Evolutionary conservation across 1,284 basidiomycete species (phyloP).

Genomic region (Albatrellus sp.): DNA sequence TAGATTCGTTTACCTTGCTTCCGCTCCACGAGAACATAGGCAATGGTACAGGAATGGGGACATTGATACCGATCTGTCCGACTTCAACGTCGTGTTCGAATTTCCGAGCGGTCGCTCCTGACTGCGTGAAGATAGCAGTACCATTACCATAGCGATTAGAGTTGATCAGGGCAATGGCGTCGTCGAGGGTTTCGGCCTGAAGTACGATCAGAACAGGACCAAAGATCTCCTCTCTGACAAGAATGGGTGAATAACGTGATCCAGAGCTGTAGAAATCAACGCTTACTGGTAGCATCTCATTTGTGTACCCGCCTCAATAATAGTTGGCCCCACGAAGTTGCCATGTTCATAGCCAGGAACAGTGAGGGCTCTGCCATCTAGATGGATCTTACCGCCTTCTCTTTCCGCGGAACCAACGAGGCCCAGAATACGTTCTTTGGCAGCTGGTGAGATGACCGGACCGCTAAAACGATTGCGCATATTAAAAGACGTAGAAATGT

Average conservation of each 20-base stretch:
- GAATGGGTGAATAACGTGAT: constrained; percentile 1
- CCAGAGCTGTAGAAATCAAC: neutral
- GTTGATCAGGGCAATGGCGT: constrained; percentile 87
- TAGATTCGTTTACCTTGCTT: constrained; percentile 50
- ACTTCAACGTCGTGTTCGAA: constrained; percentile 87
- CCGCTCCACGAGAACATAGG: constrained; percentile 93
- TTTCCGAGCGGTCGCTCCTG: constrained; percentile 89
- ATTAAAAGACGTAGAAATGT: constrained; percentile 4
- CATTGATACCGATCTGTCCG: constrained; percentile 91
- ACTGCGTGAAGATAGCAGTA: constrained; percentile 94
- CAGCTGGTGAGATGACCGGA: constrained; percentile 84
- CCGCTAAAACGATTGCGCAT: constrained; percentile 35
- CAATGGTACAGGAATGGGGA: constrained; percentile 82
- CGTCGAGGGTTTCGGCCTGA: constrained; percentile 78
- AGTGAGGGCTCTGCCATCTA: constrained; percentile 71
- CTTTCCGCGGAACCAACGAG: constrained; percentile 74
- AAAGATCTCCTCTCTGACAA: constrained; percentile 81
- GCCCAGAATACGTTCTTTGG: constrained; percentile 68
- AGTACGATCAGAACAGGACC: constrained; percentile 83
- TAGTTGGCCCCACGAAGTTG: constrained; percentile 92
- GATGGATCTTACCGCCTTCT: constrained; percentile 80
- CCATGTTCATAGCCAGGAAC: constrained; percentile 78
- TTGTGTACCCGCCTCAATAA: constrained; percentile 71
- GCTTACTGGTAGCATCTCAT: constrained; percentile 84
- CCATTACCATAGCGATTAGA: constrained; percentile 88